A percentile compares a stretch with the other conserved stretches of the same genome.
Conservation (phyloP, 495 filamentous ascomycete genomes). For the Tuber magnatum region DNA sequence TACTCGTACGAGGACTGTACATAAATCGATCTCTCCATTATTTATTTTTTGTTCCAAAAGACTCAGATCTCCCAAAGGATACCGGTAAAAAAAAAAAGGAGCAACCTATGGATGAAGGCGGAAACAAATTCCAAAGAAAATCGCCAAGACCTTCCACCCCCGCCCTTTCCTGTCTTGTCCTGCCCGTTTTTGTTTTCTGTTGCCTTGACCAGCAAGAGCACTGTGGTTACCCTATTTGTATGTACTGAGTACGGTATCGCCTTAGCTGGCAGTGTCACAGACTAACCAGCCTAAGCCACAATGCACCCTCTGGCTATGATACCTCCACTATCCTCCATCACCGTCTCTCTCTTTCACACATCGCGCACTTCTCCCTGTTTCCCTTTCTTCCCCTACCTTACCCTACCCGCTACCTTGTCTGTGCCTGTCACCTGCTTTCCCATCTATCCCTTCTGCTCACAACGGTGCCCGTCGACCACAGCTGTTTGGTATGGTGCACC, state of each 20-base stretch:
- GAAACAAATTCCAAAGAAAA: neutral
- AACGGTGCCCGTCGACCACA: neutral
- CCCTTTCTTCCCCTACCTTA: neutral
- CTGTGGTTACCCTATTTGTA: neutral
- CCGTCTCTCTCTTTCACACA: constrained; percentile 1
- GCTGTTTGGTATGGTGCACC: neutral
- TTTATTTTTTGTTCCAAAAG: neutral
- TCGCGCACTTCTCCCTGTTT: neutral
- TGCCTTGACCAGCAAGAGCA: neutral
- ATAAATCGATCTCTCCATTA: no score
- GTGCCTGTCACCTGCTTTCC: neutral
- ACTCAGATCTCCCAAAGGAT: neutral
- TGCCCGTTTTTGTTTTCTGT: neutral
- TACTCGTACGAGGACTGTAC: no score
- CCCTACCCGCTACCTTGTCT: neutral
- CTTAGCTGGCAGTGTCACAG: neutral
- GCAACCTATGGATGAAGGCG: neutral
- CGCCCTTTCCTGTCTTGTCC: neutral
- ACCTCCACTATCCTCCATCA: neutral
- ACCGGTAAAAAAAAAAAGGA: neutral
- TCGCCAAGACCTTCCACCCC: neutral
- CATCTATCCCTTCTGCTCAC: neutral
- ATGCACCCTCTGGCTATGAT: neutral
- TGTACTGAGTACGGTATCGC: neutral
- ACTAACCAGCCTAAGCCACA: neutral